Percentiles rank a stretch among this genome's conserved stretches.
Conservation (phyloP, 352 stramenopile species). For the Globisporangium apiculatum region DNA sequence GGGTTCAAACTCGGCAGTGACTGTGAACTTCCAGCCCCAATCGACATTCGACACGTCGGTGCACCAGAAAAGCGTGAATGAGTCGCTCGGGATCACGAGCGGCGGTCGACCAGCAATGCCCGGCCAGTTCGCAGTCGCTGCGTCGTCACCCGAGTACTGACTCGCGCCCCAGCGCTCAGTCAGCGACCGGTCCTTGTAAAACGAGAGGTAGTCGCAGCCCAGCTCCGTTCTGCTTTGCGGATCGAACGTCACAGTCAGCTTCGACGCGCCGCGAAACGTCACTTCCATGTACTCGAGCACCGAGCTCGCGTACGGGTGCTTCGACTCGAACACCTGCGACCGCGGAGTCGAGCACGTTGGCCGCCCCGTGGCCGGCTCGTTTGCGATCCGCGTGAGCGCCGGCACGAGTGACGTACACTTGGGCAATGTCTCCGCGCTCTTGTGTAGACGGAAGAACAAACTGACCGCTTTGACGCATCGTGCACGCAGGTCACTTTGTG, state of each 20-base stretch:
- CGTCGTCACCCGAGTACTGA: constrained; percentile 59
- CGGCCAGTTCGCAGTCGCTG: constrained; percentile 75
- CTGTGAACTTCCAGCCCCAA: constrained; percentile 84
- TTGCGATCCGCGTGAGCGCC: constrained; percentile 35
- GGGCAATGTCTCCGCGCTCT: constrained; percentile 9
- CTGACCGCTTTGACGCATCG: constrained; percentile 51
- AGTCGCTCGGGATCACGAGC: constrained; percentile 68
- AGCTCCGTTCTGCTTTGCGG: constrained; percentile 50
- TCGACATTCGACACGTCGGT: constrained; percentile 85
- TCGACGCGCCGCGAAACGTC: constrained; percentile 57
- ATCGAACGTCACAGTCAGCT: constrained; percentile 71
- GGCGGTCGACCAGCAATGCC: constrained; percentile 44
- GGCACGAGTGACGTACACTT: constrained; percentile 21
- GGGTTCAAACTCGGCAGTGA: constrained; percentile 50
- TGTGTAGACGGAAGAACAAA: constrained; percentile 19
- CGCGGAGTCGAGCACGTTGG: constrained; percentile 43
- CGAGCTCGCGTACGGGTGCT: constrained; percentile 80
- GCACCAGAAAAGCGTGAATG: constrained; percentile 80
- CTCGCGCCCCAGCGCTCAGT: constrained; percentile 53
- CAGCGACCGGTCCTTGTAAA: constrained; percentile 78
- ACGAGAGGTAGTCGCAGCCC: constrained; percentile 76
- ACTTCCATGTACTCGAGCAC: constrained; percentile 79
- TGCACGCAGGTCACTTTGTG: constrained; percentile 47
- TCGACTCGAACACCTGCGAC: constrained; percentile 72
- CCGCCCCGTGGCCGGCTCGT: constrained; percentile 27